Base-by-base conservation (phyloP, 768 basidiomycete genomes). In the Naematelia encephala region DNA sequence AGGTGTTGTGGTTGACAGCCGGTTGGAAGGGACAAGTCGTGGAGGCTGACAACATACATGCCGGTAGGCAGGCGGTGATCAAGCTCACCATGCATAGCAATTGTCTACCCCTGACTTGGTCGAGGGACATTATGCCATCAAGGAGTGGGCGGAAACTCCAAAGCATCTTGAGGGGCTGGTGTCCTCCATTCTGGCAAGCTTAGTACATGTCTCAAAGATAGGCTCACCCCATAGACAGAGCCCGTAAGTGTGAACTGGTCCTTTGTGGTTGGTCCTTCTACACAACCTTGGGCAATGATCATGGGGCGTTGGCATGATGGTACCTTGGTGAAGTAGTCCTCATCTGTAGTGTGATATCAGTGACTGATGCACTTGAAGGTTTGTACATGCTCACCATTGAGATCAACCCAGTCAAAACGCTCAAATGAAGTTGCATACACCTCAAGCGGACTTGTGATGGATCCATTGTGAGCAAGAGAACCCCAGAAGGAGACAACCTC, bases 401-500 rank as follows among this genome's bases (percentile, higher is more conserved):
- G 14, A 14, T 54, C 52, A 14, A 22, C 52, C 52, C 52, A 54
- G 4, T 5, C 5, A 22, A 54, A 54, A 5, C 21, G 28, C 30
- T 34, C 39, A 13, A 54, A 5, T 4, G 27, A 19, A 14, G 19
- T 8, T 5, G 34, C 52, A 54, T 43, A 54, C 12, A 54, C 16
- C 29, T 54, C 30, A 5, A 54, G 14, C 5, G 14, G 5, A 21
- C 10, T 29, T 13, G 5, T 21, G 16, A 19, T 22, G 12, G 12
- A 12, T 13, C 47, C 23, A 11, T 13, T 22, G 13, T 21, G 52
- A 19, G 16, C 52, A 30, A 54, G 46, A 30, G 30, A 47, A 29
- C 52, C 52, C 27, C 52, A 43, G 30, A 34, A 54, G 8, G 5
- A 12, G 21, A 42, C 52, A 22, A 54, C 23, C 34, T 54, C 52